Conservation (phyloP, 345 rosid genomes). For the Ceriops decandra region DNA sequence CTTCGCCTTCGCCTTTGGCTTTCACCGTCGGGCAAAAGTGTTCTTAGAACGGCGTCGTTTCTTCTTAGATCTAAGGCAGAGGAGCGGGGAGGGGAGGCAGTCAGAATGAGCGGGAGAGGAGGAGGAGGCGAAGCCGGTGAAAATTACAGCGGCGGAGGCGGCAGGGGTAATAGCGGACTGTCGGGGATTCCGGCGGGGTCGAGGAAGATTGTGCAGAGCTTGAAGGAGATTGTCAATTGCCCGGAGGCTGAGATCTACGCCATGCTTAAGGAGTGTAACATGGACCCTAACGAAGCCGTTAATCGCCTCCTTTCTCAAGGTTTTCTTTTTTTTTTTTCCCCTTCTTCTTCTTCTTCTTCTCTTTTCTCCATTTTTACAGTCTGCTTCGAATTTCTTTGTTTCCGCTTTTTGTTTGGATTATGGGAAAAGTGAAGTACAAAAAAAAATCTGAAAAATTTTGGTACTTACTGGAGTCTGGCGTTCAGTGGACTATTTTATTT, state of each 20-base stretch:
- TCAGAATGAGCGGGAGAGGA: slow-evolving; percentile 52
- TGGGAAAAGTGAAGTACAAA: not conserved
- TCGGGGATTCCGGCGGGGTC: slow-evolving; percentile 67
- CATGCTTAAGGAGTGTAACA: slow-evolving; percentile 87
- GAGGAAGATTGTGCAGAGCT: slow-evolving; percentile 81
- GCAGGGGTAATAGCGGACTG: slow-evolving; percentile 56
- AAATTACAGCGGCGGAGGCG: slow-evolving; percentile 19
- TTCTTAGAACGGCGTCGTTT: not conserved
- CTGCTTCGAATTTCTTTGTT: too few species aligned
- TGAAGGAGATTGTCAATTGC: slow-evolving; percentile 95
- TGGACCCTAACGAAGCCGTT: slow-evolving; percentile 99
- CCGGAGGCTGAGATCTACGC: slow-evolving; percentile 93
- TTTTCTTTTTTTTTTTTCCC: slow-evolving; percentile 2
- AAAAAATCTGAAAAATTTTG: not conserved
- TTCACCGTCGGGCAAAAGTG: not conserved
- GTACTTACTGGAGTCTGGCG: not conserved
- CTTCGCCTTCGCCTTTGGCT: not conserved
- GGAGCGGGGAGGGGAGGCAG: not conserved
- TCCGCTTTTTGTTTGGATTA: slow-evolving; percentile 2
- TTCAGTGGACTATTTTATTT: not conserved
- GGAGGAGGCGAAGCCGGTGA: slow-evolving; percentile 24
- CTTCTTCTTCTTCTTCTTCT: not conserved
- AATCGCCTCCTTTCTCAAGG: slow-evolving; percentile 96
- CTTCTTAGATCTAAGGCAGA: slow-evolving; percentile 22
- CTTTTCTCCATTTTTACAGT: not conserved